phyloP scores from a whole-genome alignment of 129 eudicot species.

The Glebionis coronaria region DNA sequence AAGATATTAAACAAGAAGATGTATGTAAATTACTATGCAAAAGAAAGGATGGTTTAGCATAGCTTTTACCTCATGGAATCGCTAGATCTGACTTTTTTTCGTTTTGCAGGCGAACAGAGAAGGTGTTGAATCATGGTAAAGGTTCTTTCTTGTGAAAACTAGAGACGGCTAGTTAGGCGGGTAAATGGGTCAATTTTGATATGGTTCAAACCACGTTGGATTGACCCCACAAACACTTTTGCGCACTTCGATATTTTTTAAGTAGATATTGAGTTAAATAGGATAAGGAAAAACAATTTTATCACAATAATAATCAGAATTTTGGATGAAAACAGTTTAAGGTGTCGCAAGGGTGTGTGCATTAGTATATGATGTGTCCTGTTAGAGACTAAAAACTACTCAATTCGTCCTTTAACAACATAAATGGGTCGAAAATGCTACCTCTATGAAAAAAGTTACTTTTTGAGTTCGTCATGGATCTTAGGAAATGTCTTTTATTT shows the following conservation, averaged over 20 bases:
- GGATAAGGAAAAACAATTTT: background rate
- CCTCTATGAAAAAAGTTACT: background rate
- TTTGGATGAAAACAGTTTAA: background rate
- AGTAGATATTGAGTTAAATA: no score
- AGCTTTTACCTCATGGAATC: background rate
- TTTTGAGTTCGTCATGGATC: background rate
- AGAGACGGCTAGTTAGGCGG: slow-evolving; percentile 1
- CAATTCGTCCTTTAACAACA: background rate
- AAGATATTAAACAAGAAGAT: slow-evolving; percentile 48
- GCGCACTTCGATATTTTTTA: no score
- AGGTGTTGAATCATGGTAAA: slow-evolving; percentile 49
- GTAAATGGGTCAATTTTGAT: background rate
- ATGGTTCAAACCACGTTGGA: background rate
- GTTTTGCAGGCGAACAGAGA: slow-evolving; percentile 40
- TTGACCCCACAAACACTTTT: background rate
- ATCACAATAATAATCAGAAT: background rate
- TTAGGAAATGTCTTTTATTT: slow-evolving; percentile 11
- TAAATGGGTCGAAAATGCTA: background rate
- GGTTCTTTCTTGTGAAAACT: slow-evolving; percentile 3
- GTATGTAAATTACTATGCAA: slow-evolving; percentile 24
- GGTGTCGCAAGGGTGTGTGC: background rate
- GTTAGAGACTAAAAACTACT: background rate
- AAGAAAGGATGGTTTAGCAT: background rate
- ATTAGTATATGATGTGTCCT: background rate
- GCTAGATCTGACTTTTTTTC: background rate